A percentile compares a stretch with the other conserved stretches of the same genome.
Evolutionary conservation across 2,329 filamentous ascomycete genomes (phyloP).

Genomic region (Colletotrichum camelliae): DNA sequence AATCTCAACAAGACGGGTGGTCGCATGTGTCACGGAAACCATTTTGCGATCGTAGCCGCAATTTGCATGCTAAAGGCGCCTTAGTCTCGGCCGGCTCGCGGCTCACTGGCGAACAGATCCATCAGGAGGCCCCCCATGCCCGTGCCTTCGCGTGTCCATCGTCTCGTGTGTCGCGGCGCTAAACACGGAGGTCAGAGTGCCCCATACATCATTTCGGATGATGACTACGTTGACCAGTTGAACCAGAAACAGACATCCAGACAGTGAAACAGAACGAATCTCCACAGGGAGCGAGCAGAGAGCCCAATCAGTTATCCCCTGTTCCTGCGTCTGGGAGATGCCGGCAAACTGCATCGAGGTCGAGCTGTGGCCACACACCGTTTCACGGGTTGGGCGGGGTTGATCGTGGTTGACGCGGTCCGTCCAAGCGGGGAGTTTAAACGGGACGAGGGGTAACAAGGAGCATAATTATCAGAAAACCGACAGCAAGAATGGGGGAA

Average conservation of each 20-base stretch:
- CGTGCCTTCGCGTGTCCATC: neutral
- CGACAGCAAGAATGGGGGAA: neutral
- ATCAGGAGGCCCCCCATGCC: neutral
- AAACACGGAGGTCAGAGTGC: neutral
- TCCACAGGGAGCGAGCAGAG: neutral
- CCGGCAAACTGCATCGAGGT: neutral
- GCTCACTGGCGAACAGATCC: slow-evolving; percentile 1
- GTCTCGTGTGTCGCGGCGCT: neutral
- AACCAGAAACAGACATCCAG: neutral
- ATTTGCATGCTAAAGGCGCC: neutral
- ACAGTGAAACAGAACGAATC: neutral
- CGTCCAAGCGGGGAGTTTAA: slow-evolving; percentile 3
- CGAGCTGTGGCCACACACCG: neutral
- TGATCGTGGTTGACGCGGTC: neutral
- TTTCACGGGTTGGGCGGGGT: slow-evolving; percentile 3
- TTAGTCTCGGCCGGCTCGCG: neutral
- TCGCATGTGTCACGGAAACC: neutral
- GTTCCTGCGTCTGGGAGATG: neutral
- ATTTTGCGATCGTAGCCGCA: neutral
- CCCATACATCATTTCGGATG: neutral
- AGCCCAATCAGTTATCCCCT: too few species aligned
- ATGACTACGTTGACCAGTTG: neutral
- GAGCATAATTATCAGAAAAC: neutral
- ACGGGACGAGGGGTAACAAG: neutral
- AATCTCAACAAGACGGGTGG: neutral